phyloP scores from a whole-genome alignment of 352 stramenopile genomes.

The Saprolegnia diclina region DNA sequence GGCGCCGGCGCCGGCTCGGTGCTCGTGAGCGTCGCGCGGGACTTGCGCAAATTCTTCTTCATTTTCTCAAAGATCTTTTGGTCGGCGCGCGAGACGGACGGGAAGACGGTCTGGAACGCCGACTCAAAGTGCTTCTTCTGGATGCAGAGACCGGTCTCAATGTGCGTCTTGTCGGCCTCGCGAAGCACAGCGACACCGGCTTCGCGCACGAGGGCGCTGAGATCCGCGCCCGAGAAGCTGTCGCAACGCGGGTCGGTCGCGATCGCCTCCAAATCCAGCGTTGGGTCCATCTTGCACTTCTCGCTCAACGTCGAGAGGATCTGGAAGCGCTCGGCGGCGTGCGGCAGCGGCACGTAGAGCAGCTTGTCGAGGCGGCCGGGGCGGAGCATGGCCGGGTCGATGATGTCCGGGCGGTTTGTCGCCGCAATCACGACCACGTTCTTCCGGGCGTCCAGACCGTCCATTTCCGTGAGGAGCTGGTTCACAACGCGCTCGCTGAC shows the following conservation, averaged over 20 bases:
- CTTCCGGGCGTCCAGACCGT: slow-evolving; percentile 93
- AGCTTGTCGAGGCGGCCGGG: slow-evolving; percentile 98
- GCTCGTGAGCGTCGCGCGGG: slow-evolving; percentile 34
- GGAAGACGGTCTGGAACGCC: slow-evolving; percentile 79
- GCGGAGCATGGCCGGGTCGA: slow-evolving; percentile 98
- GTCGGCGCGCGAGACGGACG: slow-evolving; percentile 74
- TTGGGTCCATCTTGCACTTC: slow-evolving; percentile 54
- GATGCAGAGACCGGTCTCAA: slow-evolving; percentile 42
- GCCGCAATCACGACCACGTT: slow-evolving; percentile 96
- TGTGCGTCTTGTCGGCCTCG: slow-evolving; percentile 46
- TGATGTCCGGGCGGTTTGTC: slow-evolving; percentile 97
- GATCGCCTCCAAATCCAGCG: slow-evolving; percentile 88
- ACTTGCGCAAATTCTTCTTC: slow-evolving; percentile 82
- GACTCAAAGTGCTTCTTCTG: slow-evolving; percentile 57
- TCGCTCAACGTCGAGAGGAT: slow-evolving; percentile 91
- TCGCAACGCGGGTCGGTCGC: slow-evolving; percentile 84
- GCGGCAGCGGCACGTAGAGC: slow-evolving; percentile 96
- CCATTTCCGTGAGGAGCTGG: slow-evolving; percentile 99
- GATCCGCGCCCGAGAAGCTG: slow-evolving; percentile 96
- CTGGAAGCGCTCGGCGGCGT: slow-evolving; percentile 50
- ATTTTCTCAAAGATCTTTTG: slow-evolving; percentile 86
- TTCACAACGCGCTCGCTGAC: slow-evolving; percentile 95
- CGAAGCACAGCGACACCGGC: slow-evolving; percentile 93
- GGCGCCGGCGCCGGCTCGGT: too few relatives aligned
- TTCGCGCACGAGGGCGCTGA: slow-evolving; percentile 95